Percentiles rank a stretch among this genome's conserved stretches.
Evolutionary conservation across 116 monocot species (phyloP).

Genomic region (Posidonia oceanica): DNA sequence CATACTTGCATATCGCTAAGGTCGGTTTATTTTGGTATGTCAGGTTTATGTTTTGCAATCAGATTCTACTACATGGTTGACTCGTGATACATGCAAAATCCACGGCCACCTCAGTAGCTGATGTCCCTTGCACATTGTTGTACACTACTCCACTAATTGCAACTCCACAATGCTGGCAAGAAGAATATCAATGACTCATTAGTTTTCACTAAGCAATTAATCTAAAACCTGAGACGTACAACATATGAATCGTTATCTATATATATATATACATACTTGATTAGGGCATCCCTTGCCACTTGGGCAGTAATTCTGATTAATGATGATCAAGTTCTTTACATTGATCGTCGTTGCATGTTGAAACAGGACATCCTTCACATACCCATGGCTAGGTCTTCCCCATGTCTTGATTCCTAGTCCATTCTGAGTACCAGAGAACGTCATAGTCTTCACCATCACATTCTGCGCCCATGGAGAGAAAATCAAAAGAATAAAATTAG

Average conservation of each 20-base stretch:
- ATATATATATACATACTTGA: neutral
- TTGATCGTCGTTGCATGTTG: constrained; percentile 22
- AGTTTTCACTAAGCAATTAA: too few species aligned
- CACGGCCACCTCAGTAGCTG: constrained; percentile 40
- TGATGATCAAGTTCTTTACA: constrained; percentile 37
- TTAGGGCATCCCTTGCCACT: constrained; percentile 20
- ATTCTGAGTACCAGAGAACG: constrained; percentile 32
- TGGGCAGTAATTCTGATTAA: constrained; percentile 54
- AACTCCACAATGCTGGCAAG: constrained; percentile 25
- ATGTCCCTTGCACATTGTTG: constrained; percentile 32
- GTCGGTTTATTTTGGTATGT: constrained; percentile 21
- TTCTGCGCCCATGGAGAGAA: constrained; percentile 32
- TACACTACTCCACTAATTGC: constrained; percentile 42
- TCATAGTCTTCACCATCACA: constrained; percentile 34
- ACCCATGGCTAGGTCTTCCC: constrained; percentile 14
- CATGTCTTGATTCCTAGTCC: constrained; percentile 51
- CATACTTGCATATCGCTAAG: constrained; percentile 20
- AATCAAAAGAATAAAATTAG: too few species aligned
- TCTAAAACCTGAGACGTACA: too few species aligned
- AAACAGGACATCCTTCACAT: constrained; percentile 29
- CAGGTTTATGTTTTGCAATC: constrained; percentile 37
- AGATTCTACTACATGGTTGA: constrained; percentile 45
- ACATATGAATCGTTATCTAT: too few species aligned
- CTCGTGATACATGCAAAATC: constrained; percentile 42
- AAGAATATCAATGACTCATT: too few species aligned